phyloP scores from a whole-genome alignment of 805 yeast species.

The Monosporozyma unispora region DNA sequence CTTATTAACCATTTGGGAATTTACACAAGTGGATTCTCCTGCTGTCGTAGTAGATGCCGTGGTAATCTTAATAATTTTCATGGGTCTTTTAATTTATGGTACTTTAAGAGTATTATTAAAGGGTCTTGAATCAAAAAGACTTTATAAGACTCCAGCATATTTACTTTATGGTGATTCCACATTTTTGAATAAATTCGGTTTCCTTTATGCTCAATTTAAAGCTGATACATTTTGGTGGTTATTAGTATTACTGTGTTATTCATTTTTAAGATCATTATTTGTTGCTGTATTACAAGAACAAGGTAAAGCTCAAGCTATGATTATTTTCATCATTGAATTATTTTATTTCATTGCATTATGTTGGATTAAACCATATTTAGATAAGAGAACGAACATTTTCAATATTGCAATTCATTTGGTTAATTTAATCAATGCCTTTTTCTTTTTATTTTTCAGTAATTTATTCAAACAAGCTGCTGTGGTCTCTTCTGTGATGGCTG shows the following conservation, averaged over 20 bases:
- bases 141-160: slow-evolving; percentile 88
- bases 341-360: slow-evolving; percentile 56
- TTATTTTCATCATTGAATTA: slow-evolving; percentile 69
- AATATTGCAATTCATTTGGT: slow-evolving; percentile 79
- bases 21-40: slow-evolving; percentile 71
- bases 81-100: slow-evolving; percentile 61
- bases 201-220: slow-evolving; percentile 81
- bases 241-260: slow-evolving; percentile 51
- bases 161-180: slow-evolving; percentile 75
- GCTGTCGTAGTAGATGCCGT: slow-evolving; percentile 78
- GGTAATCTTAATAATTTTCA: slow-evolving; percentile 49
- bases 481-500: slow-evolving; percentile 87
- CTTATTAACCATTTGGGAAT: slow-evolving; percentile 81
- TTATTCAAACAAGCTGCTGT: slow-evolving; percentile 74
- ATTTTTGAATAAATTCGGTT: slow-evolving; percentile 81
- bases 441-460: slow-evolving; percentile 83
- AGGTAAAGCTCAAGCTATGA: slow-evolving; percentile 76
- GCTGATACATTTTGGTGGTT: slow-evolving; percentile 86
- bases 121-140: slow-evolving; percentile 61
- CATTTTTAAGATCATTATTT: slow-evolving; percentile 65
- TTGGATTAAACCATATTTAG: slow-evolving; percentile 82
- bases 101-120: slow-evolving; percentile 60
- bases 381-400: slow-evolving; percentile 87
- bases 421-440: slow-evolving; percentile 70
- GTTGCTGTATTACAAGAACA: slow-evolving; percentile 76